phyloP scores from a whole-genome alignment of 2,329 filamentous ascomycete genomes.

The Arthrobotrys conoides region DNA sequence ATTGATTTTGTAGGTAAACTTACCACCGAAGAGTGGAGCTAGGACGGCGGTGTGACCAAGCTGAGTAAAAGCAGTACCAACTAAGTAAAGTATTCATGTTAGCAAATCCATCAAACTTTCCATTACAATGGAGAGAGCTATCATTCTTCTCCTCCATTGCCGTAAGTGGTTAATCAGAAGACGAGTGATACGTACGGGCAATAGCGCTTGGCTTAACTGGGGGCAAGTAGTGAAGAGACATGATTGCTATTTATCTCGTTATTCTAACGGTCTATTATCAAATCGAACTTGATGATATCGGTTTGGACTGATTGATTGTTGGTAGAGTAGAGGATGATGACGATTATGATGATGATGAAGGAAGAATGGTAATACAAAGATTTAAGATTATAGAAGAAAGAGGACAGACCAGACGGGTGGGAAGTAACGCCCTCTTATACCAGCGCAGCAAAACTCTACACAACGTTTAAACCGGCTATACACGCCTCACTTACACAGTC shows the following conservation, averaged over 20 bases:
- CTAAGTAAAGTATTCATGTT: conserved; percentile 20
- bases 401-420: conserved; percentile 1
- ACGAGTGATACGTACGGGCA: conserved; percentile 70
- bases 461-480: background rate
- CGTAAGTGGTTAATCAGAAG: background rate
- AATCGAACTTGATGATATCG: conserved; percentile 49
- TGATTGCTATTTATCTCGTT: conserved; percentile 14
- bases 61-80: conserved; percentile 97
- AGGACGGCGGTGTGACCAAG: conserved; percentile 88
- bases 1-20: conserved; percentile 77
- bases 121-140: background rate
- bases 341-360: conserved; percentile 8
- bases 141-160: background rate
- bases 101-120: conserved; percentile 9
- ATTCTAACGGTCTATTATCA: conserved; percentile 66
- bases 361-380: background rate
- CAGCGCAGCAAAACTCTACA: conserved; percentile 49
- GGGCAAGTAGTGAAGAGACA: conserved; percentile 71
- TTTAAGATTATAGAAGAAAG: conserved; percentile 16
- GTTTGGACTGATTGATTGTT: background rate
- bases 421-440: conserved; percentile 58
- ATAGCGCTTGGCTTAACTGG: conserved; percentile 98
- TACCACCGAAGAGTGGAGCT: conserved; percentile 90
- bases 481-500: background rate
- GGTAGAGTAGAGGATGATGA: conserved; percentile 6